phyloP scores from a whole-genome alignment of 306 rosid species.

The Cucurbita argyrosperma region DNA sequence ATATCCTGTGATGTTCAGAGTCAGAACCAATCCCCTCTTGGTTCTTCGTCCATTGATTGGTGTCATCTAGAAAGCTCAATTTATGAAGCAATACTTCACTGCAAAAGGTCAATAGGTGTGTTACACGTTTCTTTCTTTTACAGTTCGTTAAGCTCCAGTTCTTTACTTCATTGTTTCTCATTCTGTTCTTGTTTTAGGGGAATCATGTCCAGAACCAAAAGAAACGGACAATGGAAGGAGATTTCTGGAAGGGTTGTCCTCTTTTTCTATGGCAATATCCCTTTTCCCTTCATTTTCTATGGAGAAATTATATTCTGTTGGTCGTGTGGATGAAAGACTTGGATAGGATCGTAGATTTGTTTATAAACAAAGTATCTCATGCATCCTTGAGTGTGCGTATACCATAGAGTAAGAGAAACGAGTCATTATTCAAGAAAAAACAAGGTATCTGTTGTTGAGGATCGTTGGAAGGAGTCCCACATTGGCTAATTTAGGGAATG shows the following conservation, averaged over 20 bases:
- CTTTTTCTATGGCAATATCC: constrained; percentile 1
- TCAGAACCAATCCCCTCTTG: constrained; percentile 12
- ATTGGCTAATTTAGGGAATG: too few relatives aligned
- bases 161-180: background rate
- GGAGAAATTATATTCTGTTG: background rate
- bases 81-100: constrained; percentile 54
- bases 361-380: background rate
- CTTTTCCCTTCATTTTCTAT: background rate
- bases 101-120: constrained; percentile 56
- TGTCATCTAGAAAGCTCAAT: constrained; percentile 36
- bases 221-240: constrained; percentile 6
- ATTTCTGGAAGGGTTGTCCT: constrained; percentile 10
- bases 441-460: background rate
- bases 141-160: background rate
- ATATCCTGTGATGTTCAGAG: constrained; percentile 16
- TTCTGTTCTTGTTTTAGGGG: constrained; percentile 17
- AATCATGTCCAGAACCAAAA: constrained; percentile 10
- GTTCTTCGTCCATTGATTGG: constrained; percentile 10
- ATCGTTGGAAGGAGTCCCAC: too few relatives aligned
- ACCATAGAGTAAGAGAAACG: background rate
- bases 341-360: background rate
- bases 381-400: background rate
- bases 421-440: background rate
- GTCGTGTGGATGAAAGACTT: background rate
- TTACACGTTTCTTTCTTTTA: background rate